Evolutionary conservation across 352 stramenopile species (phyloP).

Genomic region (Pythium grandisporangium): DNA sequence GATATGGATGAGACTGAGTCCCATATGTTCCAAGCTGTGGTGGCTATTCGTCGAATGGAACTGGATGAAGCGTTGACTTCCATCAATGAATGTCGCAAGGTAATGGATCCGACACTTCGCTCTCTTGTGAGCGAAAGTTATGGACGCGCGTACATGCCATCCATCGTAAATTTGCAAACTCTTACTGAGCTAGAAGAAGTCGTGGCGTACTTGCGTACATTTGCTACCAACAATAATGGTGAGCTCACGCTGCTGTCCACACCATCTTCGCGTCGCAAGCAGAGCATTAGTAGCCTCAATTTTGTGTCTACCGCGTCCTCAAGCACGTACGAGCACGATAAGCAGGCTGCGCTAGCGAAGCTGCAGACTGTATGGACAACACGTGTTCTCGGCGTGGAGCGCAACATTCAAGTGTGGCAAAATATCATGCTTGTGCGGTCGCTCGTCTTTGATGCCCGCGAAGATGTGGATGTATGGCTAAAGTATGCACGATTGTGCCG

Average conservation of each 20-base stretch:
- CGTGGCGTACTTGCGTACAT: conserved; percentile 73
- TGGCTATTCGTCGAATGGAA: conserved; percentile 93
- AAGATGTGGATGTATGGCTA: conserved; percentile 92
- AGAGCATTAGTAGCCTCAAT: conserved; percentile 75
- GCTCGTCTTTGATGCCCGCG: conserved; percentile 82
- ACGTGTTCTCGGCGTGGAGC: conserved; percentile 92
- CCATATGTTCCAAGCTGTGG: conserved; percentile 85
- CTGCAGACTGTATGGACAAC: conserved; percentile 78
- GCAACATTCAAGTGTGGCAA: conserved; percentile 92
- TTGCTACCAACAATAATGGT: conserved; percentile 71
- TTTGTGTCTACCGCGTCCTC: conserved; percentile 69
- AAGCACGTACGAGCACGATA: conserved; percentile 65
- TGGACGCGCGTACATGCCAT: conserved; percentile 91
- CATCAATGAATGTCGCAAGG: conserved; percentile 90
- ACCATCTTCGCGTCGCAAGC: conserved; percentile 38
- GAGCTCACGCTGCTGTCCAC: conserved; percentile 61
- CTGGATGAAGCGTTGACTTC: conserved; percentile 88
- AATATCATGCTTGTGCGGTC: conserved; percentile 94
- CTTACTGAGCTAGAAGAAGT: conserved; percentile 95
- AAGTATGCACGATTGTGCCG: conserved; percentile 91
- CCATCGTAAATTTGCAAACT: conserved; percentile 97
- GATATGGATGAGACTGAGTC: conserved; percentile 83
- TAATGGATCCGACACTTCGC: conserved; percentile 96
- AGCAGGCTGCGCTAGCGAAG: conserved; percentile 58
- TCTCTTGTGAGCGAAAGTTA: conserved; percentile 98